Base-by-base conservation (phyloP, 495 filamentous ascomycete species). In the Tuber umbilicatum region DNA sequence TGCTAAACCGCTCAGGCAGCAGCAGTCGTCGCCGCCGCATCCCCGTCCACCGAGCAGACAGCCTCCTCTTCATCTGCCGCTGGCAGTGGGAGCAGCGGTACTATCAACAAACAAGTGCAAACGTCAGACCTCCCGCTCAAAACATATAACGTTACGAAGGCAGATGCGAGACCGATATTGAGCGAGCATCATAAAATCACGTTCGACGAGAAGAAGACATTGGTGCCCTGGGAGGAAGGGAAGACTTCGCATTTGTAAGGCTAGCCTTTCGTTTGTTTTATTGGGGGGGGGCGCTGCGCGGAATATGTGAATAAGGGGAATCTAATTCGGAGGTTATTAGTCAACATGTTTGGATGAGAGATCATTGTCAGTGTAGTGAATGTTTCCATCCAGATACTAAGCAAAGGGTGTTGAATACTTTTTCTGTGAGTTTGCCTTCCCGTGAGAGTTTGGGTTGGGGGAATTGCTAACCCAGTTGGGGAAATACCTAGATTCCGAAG, bases 311-410 rank as follows among this genome's bases (percentile, higher is more conserved):
- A 17, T 64, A 27, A 64, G 55, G 55, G 55, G 27, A 35, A 35
- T 6, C 55, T 64, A 17, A 64, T 64, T 60, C 5, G 50, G 50
- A 27, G 55, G 14, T 35, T 35, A 64, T 35, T 47, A 84, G 83
- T 68, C 81, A 83, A 68, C 82, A 84, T 71, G 47, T 84, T 43
- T 84, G 83, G 83, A 73, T 84, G 70, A 77, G 93, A 78, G 93
- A 97, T 73, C 92, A 94, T 80, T 97, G 93, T 80, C 91, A 89
- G 70, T 97, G 93, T 80, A 74, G 82, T 0, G 81, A 85, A 70
- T 97, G 94, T 82, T 86, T 93, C 16, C 90, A 97, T 81, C 89
- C 88, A 74, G 89, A 91, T 71, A 97, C 94, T 21, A 89, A 84
- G 81, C 94, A 97, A 83, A 86, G 92, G 43, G 87, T 87, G 40